Evolutionary conservation across 2,329 filamentous ascomycete genomes (phyloP).

Genomic region (Ascochyta clinopodiicola): DNA sequence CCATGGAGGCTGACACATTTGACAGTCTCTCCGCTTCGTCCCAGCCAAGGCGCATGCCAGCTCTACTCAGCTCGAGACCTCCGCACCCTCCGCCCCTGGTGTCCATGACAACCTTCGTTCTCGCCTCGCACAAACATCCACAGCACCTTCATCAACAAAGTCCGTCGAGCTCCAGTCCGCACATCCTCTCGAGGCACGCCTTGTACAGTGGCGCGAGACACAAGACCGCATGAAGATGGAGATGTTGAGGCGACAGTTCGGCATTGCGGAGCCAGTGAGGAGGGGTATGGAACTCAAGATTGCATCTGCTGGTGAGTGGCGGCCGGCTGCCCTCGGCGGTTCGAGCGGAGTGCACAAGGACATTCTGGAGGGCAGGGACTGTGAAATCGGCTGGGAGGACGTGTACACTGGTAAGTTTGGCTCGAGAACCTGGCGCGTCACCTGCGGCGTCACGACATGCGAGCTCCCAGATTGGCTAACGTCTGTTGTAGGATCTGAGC

Average conservation of each 20-base stretch:
- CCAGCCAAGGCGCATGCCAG: slow-evolving; percentile 70
- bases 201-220: slow-evolving; percentile 87
- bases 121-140: slow-evolving; percentile 68
- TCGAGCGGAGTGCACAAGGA: slow-evolving; percentile 81
- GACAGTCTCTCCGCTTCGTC: slow-evolving; percentile 83
- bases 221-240: slow-evolving; percentile 90
- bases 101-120: slow-evolving; percentile 91
- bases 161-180: slow-evolving; percentile 63
- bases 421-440: not conserved
- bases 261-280: slow-evolving; percentile 89
- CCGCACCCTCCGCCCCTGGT: slow-evolving; percentile 87
- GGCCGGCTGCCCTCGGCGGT: slow-evolving; percentile 72
- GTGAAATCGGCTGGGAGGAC: slow-evolving; percentile 88
- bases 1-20: slow-evolving; percentile 3
- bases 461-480: slow-evolving; percentile 19
- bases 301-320: slow-evolving; percentile 79
- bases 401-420: slow-evolving; percentile 73
- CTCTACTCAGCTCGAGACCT: slow-evolving; percentile 60
- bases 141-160: slow-evolving; percentile 30
- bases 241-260: slow-evolving; percentile 83
- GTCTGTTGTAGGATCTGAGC: slow-evolving; percentile 65
- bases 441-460: no score
- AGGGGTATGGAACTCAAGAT: slow-evolving; percentile 96
- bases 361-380: slow-evolving; percentile 80
- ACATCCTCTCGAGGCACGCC: slow-evolving; percentile 91